These are phyloP conservation scores for Cinnamomum micranthum DNA, from an alignment of 164 flowering plant genomes.

Conservation along the genomic window DNA sequence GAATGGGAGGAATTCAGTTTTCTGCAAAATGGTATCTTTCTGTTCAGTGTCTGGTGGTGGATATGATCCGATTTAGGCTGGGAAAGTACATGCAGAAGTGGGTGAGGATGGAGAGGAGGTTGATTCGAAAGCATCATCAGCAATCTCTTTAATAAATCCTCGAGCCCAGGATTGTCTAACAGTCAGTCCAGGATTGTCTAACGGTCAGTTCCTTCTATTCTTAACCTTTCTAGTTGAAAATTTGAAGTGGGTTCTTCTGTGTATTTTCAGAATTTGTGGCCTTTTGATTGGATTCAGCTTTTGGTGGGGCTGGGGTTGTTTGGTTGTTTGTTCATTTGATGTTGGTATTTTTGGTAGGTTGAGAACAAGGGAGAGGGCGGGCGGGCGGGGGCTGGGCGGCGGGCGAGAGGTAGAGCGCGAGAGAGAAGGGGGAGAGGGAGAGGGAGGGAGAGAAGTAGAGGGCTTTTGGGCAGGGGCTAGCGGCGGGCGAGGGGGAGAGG, in stretches of 20 bases:
- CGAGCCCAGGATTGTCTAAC: conserved; percentile 73
- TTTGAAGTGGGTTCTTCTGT: not conserved
- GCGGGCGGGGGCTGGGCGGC: too few species aligned
- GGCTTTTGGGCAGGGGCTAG: too few species aligned
- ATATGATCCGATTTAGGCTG: conserved; percentile 2
- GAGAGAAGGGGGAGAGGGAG: too few species aligned
- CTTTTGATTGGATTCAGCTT: not conserved
- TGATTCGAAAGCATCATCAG: conserved; percentile 51
- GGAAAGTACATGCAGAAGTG: conserved; percentile 27
- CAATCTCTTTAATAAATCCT: conserved; percentile 61
- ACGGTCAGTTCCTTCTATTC: conserved; percentile 33
- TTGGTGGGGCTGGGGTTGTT: too few species aligned
- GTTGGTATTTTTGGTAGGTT: not conserved
- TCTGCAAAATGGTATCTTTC: too few species aligned
- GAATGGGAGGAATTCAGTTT: too few species aligned
- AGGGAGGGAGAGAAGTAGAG: too few species aligned
- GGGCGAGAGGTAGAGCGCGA: too few species aligned
- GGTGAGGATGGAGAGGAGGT: conserved; percentile 25
- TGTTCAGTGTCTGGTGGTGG: too few species aligned
- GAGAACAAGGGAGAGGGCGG: not conserved
- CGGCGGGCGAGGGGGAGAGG: too few species aligned
- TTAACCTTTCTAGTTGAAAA: not conserved
- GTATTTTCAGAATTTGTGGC: not conserved
- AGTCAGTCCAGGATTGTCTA: conserved; percentile 79
- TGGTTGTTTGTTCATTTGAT: not conserved